Evolutionary conservation across 208 protist genomes (phyloP).

Genomic region (Trypanosoma brucei): DNA sequence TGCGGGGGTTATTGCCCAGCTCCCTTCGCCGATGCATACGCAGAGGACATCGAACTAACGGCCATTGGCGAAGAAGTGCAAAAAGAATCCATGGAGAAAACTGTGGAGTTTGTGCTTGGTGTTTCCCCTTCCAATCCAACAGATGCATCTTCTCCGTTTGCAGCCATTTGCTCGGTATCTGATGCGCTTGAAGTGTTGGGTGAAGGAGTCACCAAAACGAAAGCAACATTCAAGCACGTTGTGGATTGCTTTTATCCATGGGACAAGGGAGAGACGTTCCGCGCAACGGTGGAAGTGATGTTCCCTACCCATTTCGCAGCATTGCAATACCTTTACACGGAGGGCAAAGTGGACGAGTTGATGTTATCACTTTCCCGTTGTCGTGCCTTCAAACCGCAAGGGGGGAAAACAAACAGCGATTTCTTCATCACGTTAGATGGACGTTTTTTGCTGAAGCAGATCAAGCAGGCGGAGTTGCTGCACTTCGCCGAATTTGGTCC

Average conservation of each 20-base stretch:
- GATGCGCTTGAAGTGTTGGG: conserved; percentile 20
- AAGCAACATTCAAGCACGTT: conserved; percentile 20
- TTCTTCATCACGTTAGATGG: conserved; percentile 70
- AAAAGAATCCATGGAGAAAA: conserved; percentile 1
- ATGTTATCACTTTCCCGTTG: conserved; percentile 49
- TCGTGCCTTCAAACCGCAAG: conserved; percentile 37
- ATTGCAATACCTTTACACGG: conserved; percentile 47
- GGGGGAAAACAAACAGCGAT: conserved; percentile 63
- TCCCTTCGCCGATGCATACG: neutral
- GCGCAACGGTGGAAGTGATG: conserved; percentile 55
- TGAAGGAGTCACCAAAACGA: neutral
- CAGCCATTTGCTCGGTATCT: conserved; percentile 9
- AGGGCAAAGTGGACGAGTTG: conserved; percentile 31
- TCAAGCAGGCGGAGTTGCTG: conserved; percentile 65
- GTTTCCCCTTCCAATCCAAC: conserved; percentile 1
- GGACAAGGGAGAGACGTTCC: conserved; percentile 11
- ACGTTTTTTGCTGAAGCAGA: conserved; percentile 63
- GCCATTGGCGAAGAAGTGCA: neutral
- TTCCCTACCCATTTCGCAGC: conserved; percentile 53
- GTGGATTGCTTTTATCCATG: conserved; percentile 12
- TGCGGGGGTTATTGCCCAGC: neutral
- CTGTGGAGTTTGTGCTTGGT: conserved; percentile 17
- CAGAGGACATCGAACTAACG: neutral
- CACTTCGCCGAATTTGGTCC: conserved; percentile 52
- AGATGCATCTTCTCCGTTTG: neutral